Evolutionary conservation across 805 yeast genomes (phyloP).

Genomic region (Starmerella apicola): DNA sequence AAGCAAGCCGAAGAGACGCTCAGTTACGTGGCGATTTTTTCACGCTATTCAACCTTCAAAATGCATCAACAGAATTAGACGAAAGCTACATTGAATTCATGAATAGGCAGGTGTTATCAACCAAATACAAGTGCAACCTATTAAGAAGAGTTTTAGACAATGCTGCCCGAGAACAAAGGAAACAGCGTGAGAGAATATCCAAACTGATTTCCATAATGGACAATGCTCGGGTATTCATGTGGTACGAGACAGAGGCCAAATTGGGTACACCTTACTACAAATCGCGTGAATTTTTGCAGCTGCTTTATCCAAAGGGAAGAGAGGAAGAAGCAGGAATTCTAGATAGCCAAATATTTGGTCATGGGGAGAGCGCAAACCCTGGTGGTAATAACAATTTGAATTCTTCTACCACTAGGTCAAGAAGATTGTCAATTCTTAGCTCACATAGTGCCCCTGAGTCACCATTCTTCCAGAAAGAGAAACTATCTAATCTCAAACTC

Average conservation of each 20-base stretch:
- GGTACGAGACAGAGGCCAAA: conserved; percentile 23
- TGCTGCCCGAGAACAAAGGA: conserved; percentile 12
- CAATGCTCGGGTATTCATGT: conserved; percentile 13
- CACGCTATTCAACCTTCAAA: conserved; percentile 6
- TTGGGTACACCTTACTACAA: conserved; percentile 6
- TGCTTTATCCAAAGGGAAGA: conserved; percentile 8
- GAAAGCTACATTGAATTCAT: neutral
- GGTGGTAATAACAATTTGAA: neutral
- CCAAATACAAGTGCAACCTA: conserved; percentile 4
- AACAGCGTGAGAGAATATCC: conserved; percentile 8
- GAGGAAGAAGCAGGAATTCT: too few species aligned
- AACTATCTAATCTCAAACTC: conserved; percentile 24
- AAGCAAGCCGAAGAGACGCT: conserved; percentile 14
- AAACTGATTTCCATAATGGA: conserved; percentile 13
- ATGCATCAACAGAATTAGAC: neutral
- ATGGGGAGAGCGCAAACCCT: too few species aligned
- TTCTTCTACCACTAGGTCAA: conserved; percentile 12
- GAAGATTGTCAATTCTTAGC: conserved; percentile 23
- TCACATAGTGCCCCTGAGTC: conserved; percentile 21
- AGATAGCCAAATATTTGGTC: too few species aligned
- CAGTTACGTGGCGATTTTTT: conserved; percentile 14
- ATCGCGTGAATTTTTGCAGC: conserved; percentile 10
- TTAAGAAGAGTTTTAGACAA: conserved; percentile 9
- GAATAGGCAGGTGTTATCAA: neutral
- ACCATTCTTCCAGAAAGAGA: conserved; percentile 24